Percentiles rank a stretch among this genome's conserved stretches.
phyloP scores from a whole-genome alignment of 768 basidiomycete genomes.

The Leccinellum albellum region DNA sequence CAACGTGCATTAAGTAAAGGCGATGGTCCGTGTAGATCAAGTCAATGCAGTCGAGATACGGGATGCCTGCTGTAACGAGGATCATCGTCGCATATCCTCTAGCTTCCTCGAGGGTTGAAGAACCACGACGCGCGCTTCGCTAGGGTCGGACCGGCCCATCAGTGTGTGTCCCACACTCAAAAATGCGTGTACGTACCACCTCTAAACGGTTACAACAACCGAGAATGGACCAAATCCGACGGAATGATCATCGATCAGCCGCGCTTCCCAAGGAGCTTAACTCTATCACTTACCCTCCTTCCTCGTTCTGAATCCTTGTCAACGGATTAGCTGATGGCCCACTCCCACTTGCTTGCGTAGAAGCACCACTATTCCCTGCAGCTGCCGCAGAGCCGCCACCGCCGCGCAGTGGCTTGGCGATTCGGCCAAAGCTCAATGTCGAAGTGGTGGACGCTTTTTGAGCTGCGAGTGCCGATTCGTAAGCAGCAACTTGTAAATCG shows the following conservation, averaged over 20 bases:
- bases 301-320: conserved; percentile 75
- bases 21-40: conserved; percentile 30
- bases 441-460: conserved; percentile 73
- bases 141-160: conserved; percentile 35
- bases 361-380: conserved; percentile 38
- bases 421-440: conserved; percentile 83
- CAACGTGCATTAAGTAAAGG: conserved; percentile 20
- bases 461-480: conserved; percentile 42
- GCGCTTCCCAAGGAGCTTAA: conserved; percentile 10
- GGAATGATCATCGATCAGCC: conserved; percentile 12
- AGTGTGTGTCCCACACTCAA: conserved; percentile 17
- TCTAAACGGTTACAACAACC: conserved; percentile 24
- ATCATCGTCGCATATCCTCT: conserved; percentile 17
- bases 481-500: conserved; percentile 11
- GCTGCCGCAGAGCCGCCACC: conserved; percentile 64
- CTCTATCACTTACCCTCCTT: conserved; percentile 53
- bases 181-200: conserved; percentile 28
- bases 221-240: conserved; percentile 12
- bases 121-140: conserved; percentile 94
- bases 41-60: conserved; percentile 15
- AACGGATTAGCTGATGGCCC: conserved; percentile 61
- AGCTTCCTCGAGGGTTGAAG: conserved; percentile 73
- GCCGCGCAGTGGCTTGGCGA: conserved; percentile 94
- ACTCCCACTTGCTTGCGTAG: conserved; percentile 38
- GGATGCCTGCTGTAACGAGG: conserved; percentile 10